Conservation (phyloP, 179 eudicot genomes). For the Silene vulgaris region DNA sequence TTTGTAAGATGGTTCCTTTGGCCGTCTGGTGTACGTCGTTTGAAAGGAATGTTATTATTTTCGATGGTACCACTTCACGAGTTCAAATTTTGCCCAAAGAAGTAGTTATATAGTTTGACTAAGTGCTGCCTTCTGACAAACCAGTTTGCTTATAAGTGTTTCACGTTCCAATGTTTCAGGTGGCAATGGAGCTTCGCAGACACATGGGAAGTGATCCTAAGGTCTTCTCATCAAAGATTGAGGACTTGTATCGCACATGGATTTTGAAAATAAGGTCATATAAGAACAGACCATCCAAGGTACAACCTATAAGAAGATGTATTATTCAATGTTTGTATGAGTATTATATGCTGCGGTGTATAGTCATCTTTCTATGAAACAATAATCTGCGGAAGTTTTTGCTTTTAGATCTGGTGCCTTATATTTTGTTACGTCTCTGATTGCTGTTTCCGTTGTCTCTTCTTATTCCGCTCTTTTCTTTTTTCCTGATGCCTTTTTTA, state of each 20-base stretch:
- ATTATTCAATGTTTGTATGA: not conserved
- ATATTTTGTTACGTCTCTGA: too few species aligned
- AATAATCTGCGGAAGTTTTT: too few species aligned
- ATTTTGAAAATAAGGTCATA: constrained; percentile 48
- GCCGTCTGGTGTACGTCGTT: too few species aligned
- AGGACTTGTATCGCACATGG: constrained; percentile 49
- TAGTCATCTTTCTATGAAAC: too few species aligned
- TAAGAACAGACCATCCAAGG: constrained; percentile 48
- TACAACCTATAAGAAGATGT: constrained; percentile 20
- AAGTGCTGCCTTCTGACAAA: not conserved
- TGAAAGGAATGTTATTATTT: not conserved
- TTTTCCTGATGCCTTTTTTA: too few species aligned
- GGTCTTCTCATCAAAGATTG: constrained; percentile 32
- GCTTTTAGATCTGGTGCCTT: too few species aligned
- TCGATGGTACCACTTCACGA: not conserved
- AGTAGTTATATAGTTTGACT: not conserved
- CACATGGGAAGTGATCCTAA: constrained; percentile 31
- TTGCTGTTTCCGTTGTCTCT: too few species aligned
- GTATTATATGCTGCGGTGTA: too few species aligned
- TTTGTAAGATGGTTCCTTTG: too few species aligned
- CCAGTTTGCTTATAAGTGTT: not conserved
- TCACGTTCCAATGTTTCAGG: constrained; percentile 33
- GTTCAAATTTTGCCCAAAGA: too few species aligned
- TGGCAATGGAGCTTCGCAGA: constrained; percentile 57
- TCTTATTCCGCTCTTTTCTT: too few species aligned